These are phyloP conservation scores for Bacterosira constricta DNA, from an alignment of 108 stramenopile genomes.

Conservation along the genomic window DNA sequence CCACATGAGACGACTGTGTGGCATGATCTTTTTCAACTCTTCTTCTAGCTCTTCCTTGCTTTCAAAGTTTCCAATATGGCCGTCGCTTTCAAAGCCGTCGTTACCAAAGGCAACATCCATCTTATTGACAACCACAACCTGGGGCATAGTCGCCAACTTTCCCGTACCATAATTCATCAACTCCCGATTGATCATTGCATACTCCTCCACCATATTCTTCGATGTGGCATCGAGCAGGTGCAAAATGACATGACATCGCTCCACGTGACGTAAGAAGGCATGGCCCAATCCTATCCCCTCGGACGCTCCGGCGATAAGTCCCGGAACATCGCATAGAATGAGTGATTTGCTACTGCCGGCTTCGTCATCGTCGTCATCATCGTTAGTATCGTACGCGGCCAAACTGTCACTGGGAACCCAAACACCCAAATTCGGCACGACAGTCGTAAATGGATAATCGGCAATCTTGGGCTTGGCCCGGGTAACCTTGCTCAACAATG, in stretches of 20 bases:
- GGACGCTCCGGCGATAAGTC: slow-evolving; percentile 89
- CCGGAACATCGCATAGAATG: slow-evolving; percentile 93
- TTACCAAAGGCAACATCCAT: slow-evolving; percentile 73
- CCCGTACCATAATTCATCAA: slow-evolving; percentile 89
- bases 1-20: slow-evolving; percentile 83
- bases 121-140: slow-evolving; percentile 96
- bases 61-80: slow-evolving; percentile 7
- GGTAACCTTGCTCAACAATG: slow-evolving; percentile 86
- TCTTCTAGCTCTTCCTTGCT: slow-evolving; percentile 58
- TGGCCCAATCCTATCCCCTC: slow-evolving; percentile 90
- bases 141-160: slow-evolving; percentile 90
- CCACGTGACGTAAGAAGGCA: slow-evolving; percentile 92
- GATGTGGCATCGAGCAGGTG: slow-evolving; percentile 95
- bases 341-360: slow-evolving; percentile 69
- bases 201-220: slow-evolving; percentile 87
- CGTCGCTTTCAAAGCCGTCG: slow-evolving; percentile 15
- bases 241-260: slow-evolving; percentile 93
- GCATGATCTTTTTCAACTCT: slow-evolving; percentile 66
- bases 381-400: slow-evolving; percentile 18
- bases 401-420: slow-evolving; percentile 64
- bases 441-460: slow-evolving; percentile 95
- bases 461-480: slow-evolving; percentile 97
- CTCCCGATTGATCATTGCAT: slow-evolving; percentile 94
- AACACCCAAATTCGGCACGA: slow-evolving; percentile 96
- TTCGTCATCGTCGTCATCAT: slow-evolving; percentile 30